Conservation (phyloP, 1,284 basidiomycete species). For the Mycosarcoma maydis region DNA sequence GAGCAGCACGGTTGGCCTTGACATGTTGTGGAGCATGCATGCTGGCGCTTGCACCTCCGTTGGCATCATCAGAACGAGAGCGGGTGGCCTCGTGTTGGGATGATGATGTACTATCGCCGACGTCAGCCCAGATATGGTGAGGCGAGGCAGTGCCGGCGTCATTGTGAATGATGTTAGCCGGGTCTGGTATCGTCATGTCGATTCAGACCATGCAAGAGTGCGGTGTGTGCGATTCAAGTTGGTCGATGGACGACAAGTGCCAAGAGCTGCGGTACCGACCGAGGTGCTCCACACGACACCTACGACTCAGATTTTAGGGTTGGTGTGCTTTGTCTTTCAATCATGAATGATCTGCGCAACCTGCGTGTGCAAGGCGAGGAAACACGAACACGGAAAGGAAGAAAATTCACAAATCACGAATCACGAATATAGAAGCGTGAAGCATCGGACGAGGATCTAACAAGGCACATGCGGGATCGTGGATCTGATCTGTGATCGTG, state of each 20-base stretch:
- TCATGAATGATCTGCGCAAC: too few relatives aligned
- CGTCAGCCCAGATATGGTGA: constrained; percentile 29
- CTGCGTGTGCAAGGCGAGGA: too few relatives aligned
- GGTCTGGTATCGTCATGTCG: constrained; percentile 20
- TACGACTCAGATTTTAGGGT: too few relatives aligned
- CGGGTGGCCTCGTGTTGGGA: not conserved
- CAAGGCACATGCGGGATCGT: too few relatives aligned
- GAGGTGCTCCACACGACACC: constrained; percentile 2
- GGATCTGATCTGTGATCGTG: too few relatives aligned
- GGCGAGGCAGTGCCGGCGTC: constrained; percentile 4
- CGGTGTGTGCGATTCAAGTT: not conserved
- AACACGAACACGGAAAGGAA: too few relatives aligned
- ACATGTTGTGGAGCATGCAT: constrained; percentile 42
- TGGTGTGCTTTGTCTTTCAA: not conserved
- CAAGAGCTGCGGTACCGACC: too few relatives aligned
- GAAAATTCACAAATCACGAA: too few relatives aligned
- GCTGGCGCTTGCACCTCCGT: constrained; percentile 46
- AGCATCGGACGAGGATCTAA: too few relatives aligned
- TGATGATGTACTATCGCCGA: constrained; percentile 9
- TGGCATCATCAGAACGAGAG: constrained; percentile 16
- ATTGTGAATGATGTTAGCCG: constrained; percentile 8
- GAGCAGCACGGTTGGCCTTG: not conserved
- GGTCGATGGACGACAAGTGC: not conserved
- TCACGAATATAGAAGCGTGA: too few relatives aligned
- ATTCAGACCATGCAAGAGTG: not conserved